phyloP scores from a whole-genome alignment of 176 grass and related monocot genomes.

The Eremochloa ophiuroides region DNA sequence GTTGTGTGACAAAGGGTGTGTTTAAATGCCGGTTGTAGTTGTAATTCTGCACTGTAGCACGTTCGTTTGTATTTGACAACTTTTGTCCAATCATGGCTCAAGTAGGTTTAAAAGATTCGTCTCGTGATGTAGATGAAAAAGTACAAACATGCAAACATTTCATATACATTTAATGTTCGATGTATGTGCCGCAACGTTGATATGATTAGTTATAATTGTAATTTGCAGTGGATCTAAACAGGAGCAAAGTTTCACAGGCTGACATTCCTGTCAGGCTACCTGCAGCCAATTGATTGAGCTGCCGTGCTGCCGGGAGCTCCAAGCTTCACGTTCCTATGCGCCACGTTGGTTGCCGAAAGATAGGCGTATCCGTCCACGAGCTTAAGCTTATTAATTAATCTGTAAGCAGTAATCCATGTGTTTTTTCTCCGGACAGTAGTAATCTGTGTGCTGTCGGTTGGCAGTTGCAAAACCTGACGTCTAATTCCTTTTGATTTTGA shows the following conservation, averaged over 20 bases:
- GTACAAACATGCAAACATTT: too few species aligned
- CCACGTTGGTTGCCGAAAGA: not conserved
- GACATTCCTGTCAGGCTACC: not conserved
- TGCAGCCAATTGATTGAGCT: slow-evolving; percentile 17
- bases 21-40: too few species aligned
- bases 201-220: too few species aligned
- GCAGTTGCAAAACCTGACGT: too few species aligned
- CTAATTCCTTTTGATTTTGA: not conserved
- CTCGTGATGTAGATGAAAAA: too few species aligned
- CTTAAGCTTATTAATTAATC: not conserved
- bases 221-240: too few species aligned
- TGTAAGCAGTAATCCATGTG: not conserved
- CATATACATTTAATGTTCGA: too few species aligned
- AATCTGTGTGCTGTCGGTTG: not conserved
- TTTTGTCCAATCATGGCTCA: too few species aligned
- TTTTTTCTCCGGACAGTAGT: not conserved
- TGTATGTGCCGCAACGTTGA: too few species aligned
- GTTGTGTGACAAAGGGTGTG: not conserved
- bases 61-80: too few species aligned
- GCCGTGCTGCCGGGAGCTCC: not conserved
- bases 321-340: not conserved
- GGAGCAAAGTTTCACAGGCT: not conserved
- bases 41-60: too few species aligned
- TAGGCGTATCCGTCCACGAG: not conserved
- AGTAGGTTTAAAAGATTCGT: too few species aligned